A percentile compares a stretch with the other conserved stretches of the same genome.
phyloP scores from a whole-genome alignment of 129 eudicot species.

The Flaveria robusta region DNA sequence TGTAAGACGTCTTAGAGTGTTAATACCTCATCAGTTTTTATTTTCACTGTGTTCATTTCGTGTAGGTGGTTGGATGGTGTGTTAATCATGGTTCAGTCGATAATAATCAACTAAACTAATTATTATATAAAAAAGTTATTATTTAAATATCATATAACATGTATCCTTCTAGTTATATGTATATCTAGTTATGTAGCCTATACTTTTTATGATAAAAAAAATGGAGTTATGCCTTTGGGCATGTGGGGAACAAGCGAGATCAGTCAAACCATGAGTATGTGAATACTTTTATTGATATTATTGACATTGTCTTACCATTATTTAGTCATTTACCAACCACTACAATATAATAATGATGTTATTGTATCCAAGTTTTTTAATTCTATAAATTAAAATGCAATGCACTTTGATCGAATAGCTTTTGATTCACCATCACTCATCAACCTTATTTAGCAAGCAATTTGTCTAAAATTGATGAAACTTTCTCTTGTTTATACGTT shows the following conservation, averaged over 20 bases:
- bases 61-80: background rate
- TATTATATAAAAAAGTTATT: background rate
- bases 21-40: no score
- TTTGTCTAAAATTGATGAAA: background rate
- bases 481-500: background rate
- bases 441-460: background rate
- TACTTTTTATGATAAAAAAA: background rate
- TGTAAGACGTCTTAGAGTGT: no score
- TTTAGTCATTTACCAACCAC: constrained; percentile 5
- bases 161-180: background rate
- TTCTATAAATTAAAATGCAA: background rate
- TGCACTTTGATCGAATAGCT: background rate
- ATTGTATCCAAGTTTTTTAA: background rate
- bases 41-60: no score
- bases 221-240: constrained; percentile 11
- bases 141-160: no score
- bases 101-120: background rate
- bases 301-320: constrained; percentile 21
- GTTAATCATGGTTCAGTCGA: background rate
- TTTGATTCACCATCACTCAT: background rate
- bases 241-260: constrained; percentile 30
- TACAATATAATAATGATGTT: background rate
- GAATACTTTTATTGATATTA: constrained; percentile 17
- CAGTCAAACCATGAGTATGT: constrained; percentile 27
- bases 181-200: background rate